A percentile compares a stretch with the other conserved stretches of the same genome.
Conservation (phyloP, 2,329 filamentous ascomycete species). For the Ascochyta fabae region DNA sequence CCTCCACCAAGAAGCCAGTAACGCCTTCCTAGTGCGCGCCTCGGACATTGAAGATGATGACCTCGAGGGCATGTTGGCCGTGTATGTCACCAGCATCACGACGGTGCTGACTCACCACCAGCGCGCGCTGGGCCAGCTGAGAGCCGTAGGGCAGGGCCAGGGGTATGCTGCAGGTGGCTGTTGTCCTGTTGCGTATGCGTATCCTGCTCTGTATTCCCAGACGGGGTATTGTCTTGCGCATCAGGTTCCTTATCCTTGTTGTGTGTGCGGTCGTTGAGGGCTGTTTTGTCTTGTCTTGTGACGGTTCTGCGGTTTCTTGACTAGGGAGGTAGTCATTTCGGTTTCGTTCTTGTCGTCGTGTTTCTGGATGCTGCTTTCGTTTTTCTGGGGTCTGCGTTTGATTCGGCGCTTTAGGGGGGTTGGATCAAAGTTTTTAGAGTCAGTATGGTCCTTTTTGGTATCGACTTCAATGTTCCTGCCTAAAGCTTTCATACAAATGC, state of each 20-base stretch:
- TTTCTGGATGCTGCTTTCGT: no score
- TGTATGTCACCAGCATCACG: conserved; percentile 16
- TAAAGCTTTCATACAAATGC: no score
- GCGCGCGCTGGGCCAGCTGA: conserved; percentile 16
- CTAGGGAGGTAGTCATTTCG: no score
- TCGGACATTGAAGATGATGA: conserved; percentile 26
- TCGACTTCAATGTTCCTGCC: no score
- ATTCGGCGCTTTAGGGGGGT: no score
- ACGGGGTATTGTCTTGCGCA: conserved; percentile 22
- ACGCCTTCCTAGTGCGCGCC: conserved; percentile 24
- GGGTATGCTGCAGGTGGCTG: not conserved
- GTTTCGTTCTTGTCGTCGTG: no score
- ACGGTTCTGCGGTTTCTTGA: no score
- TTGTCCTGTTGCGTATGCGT: conserved; percentile 3
- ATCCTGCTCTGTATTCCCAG: conserved; percentile 15
- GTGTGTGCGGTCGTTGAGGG: conserved; percentile 13
- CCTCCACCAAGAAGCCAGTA: conserved; percentile 26
- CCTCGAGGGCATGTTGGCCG: conserved; percentile 27
- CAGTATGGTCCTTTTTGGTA: no score
- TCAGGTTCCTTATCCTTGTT: conserved; percentile 21
- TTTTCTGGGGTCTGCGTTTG: no score
- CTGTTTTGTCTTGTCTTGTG: no score
- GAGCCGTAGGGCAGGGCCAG: not conserved
- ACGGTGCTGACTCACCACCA: conserved; percentile 27
- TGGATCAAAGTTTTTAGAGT: no score